Evolutionary conservation across 371 early-diverging fungal genomes (phyloP).

Genomic region (Apophysomyces sp.): DNA sequence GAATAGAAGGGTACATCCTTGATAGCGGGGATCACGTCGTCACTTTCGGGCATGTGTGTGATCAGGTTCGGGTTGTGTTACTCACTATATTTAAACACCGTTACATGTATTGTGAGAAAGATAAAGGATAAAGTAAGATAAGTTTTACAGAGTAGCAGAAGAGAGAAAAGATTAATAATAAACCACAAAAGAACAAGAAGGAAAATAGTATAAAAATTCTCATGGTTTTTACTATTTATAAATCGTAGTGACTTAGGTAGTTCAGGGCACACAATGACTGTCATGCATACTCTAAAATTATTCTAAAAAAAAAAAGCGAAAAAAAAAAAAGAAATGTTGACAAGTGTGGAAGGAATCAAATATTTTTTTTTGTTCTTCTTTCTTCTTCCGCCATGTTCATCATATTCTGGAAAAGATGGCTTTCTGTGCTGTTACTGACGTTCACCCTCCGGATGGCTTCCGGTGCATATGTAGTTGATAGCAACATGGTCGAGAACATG

Average conservation of each 20-base stretch:
- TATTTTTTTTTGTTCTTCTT: not conserved
- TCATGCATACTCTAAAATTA: not conserved
- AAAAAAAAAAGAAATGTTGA: not conserved
- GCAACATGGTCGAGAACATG: not conserved
- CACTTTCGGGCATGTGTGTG: not conserved
- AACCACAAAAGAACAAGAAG: not conserved
- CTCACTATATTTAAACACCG: not conserved
- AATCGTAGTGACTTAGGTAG: not conserved
- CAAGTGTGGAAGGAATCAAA: not conserved
- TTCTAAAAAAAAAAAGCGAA: too few relatives aligned
- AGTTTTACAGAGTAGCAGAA: too few relatives aligned
- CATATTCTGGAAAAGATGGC: not conserved
- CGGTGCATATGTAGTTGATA: not conserved
- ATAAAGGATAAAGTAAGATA: not conserved
- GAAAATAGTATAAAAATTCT: not conserved
- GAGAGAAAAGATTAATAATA: not conserved
- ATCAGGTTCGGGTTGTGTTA: not conserved
- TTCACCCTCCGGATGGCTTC: not conserved
- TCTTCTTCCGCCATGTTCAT: not conserved
- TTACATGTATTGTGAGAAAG: not conserved
- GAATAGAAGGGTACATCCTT: too few relatives aligned
- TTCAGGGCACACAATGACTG: conserved; percentile 1
- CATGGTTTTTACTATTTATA: not conserved
- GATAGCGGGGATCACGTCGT: too few relatives aligned
- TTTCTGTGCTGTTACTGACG: not conserved